These are phyloP conservation scores for Entomortierella beljakovae DNA, from an alignment of 192 early-diverging fungal species.

Conservation along the genomic window DNA sequence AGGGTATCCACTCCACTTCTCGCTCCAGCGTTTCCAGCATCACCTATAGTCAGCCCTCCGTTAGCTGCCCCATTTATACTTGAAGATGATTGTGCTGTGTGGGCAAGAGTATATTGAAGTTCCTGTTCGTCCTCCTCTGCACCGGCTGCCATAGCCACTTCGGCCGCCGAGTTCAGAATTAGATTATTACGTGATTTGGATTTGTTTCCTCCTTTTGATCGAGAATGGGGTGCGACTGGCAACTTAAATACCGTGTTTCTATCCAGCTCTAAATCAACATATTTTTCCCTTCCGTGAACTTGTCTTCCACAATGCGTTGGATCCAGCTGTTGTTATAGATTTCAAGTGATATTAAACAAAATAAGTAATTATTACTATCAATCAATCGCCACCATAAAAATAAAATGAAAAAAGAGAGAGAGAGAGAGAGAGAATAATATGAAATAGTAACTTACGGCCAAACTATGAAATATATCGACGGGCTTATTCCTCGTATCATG, in stretches of 20 bases:
- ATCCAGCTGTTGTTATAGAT: slow-evolving; percentile 81
- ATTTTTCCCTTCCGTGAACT: slow-evolving; percentile 77
- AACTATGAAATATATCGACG: slow-evolving; percentile 82
- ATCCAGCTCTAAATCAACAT: slow-evolving; percentile 88
- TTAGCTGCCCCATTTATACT: neutral
- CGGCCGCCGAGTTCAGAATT: slow-evolving; percentile 35
- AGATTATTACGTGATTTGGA: slow-evolving; percentile 18
- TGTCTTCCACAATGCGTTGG: slow-evolving; percentile 73
- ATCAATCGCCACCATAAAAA: slow-evolving; percentile 4
- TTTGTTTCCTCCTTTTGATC: slow-evolving; percentile 20
- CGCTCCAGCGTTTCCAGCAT: neutral
- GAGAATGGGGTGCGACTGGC: slow-evolving; percentile 10
- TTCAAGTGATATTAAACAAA: neutral
- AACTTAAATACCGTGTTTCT: slow-evolving; percentile 77
- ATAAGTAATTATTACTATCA: neutral
- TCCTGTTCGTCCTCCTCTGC: slow-evolving; percentile 49
- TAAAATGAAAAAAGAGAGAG: slow-evolving; percentile 8
- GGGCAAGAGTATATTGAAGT: slow-evolving; percentile 39
- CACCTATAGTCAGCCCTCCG: neutral
- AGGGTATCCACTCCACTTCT: slow-evolving; percentile 23
- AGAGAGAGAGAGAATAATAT: neutral
- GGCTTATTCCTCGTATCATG: slow-evolving; percentile 86
- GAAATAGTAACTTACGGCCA: slow-evolving; percentile 65
- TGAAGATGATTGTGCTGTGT: neutral
- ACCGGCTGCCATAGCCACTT: slow-evolving; percentile 44